Base-by-base conservation (phyloP, 768 basidiomycete genomes). In the Cystobasidium onofrii region DNA sequence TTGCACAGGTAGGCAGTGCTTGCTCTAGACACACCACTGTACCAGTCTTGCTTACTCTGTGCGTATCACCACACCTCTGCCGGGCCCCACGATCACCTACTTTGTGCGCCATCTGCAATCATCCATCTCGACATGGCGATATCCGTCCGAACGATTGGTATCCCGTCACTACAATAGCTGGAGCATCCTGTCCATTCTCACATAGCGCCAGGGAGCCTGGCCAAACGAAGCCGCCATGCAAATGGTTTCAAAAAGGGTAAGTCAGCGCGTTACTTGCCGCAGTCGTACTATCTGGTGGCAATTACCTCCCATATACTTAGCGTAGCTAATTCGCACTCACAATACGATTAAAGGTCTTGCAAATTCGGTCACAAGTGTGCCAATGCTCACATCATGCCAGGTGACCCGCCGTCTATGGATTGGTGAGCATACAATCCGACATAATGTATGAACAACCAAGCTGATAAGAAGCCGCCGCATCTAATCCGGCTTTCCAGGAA, bases 321-420 rank as follows among this genome's bases (percentile, higher is more conserved):
- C 15, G 10, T 55, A 27, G 36, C 61, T 63, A 9, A 36, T 34
- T 64, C 2, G 41, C 43, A 25, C 13, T 12, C 29, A n/a, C 27
- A 4, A 41, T n/a, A 23, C 39, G 25, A 25, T 9, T 50, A 7
- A 23, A 71, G 69, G 72, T 65, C 52, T 81, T 89, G 88, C 84
- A 88, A 87, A 79, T 88, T 88, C 76, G 88, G 85, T 15, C 87
- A 81, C 64, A 83, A 82, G 73, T 94, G 95, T 78, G 95, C 95
- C 1, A 86, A 98, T 44, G 93, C 93, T 0, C 95, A 98, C 80
- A 85, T 99, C 67, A 85, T 93, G 9, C 95, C 95, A 0, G 95
- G 94, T 10, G 92, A 98, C 83, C 88, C 86, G 79, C 89, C 69
- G 13, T 71, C 69, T 1, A 71, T 71, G 69, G 69, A 71, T 54